Percentiles rank a stretch among this genome's conserved stretches.
Conservation (phyloP, 83 land plant genomes). For the Larix sibirica region DNA sequence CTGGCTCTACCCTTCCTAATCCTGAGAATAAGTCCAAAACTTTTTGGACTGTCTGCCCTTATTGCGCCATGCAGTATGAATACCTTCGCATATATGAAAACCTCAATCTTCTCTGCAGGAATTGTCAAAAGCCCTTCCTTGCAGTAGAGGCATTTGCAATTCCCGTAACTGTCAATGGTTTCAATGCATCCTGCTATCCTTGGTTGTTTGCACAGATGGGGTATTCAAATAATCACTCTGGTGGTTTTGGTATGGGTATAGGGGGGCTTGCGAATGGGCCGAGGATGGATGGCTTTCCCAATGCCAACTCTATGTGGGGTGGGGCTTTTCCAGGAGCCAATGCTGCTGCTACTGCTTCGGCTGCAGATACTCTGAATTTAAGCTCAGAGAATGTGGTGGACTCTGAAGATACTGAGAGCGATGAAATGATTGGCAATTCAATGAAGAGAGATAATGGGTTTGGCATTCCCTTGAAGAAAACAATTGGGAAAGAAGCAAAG, state of each 20-base stretch:
- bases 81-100: constrained; percentile 63
- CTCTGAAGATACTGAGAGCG: constrained; percentile 34
- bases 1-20: background rate
- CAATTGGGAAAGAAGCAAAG: no score
- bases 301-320: constrained; percentile 36
- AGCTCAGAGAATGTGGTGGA: background rate
- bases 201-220: background rate
- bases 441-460: background rate
- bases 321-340: constrained; percentile 29
- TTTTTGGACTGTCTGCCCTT: constrained; percentile 77
- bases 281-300: constrained; percentile 13
- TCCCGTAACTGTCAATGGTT: background rate
- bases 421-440: background rate
- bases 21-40: constrained; percentile 25
- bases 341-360: constrained; percentile 31
- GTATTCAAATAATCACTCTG: background rate
- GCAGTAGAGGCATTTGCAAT: constrained; percentile 59
- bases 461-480: background rate
- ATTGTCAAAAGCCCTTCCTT: constrained; percentile 57
- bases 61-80: constrained; percentile 73
- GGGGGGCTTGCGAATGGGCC: background rate
- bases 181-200: background rate
- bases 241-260: background rate
- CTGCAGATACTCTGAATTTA: constrained; percentile 18
- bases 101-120: constrained; percentile 57